Conservation (phyloP, 2,329 filamentous ascomycete genomes). For the Fusarium piperis region DNA sequence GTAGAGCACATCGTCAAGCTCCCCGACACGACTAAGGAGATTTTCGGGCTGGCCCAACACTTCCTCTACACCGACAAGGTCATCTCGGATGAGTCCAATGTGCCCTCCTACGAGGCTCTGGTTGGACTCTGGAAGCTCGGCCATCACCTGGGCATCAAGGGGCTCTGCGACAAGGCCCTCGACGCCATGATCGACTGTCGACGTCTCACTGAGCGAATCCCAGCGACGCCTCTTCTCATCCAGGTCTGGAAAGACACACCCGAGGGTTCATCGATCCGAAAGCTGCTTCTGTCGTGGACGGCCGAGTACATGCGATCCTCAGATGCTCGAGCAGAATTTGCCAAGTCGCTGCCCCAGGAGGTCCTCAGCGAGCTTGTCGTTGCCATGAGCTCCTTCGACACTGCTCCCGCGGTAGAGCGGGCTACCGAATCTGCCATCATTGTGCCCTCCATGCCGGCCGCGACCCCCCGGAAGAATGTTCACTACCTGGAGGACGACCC, state of each 20-base stretch:
- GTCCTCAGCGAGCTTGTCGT: constrained; percentile 71
- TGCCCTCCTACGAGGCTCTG: constrained; percentile 64
- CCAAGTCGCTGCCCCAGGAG: constrained; percentile 68
- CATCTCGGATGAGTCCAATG: constrained; percentile 51
- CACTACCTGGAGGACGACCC: constrained; percentile 59
- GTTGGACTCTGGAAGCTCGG: constrained; percentile 68
- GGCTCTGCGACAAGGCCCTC: constrained; percentile 65
- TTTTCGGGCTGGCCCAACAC: constrained; percentile 65
- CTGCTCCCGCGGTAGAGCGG: constrained; percentile 45
- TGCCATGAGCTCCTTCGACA: constrained; percentile 66
- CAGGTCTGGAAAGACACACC: constrained; percentile 71
- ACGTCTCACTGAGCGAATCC: constrained; percentile 63
- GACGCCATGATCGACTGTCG: constrained; percentile 67
- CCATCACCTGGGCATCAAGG: constrained; percentile 60
- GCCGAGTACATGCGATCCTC: constrained; percentile 71
- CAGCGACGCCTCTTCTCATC: constrained; percentile 66
- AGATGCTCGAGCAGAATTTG: constrained; percentile 65
- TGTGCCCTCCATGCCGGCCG: constrained; percentile 16
- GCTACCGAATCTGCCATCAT: constrained; percentile 23
- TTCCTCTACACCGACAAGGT: constrained; percentile 64
- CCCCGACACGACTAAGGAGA: constrained; percentile 57
- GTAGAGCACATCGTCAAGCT: constrained; percentile 63
- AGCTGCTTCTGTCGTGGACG: constrained; percentile 68
- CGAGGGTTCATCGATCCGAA: constrained; percentile 67
- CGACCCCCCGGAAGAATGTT: constrained; percentile 55